These are phyloP conservation scores for Taphrina wiesneri DNA, from an alignment of 1,139 yeast genomes.

Conservation along the genomic window DNA sequence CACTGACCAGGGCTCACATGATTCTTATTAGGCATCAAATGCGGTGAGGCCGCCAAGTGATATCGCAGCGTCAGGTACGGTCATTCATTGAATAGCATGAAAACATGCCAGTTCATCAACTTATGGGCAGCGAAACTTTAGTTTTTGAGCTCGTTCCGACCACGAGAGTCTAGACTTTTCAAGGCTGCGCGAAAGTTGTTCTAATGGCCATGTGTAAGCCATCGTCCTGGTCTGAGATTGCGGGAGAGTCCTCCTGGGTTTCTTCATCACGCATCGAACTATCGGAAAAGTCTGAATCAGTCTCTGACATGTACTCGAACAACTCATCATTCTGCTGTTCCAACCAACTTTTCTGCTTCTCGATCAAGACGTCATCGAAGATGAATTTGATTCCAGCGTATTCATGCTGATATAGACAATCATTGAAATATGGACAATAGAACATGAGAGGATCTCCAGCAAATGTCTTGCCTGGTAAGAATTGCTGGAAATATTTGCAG, in stretches of 20 bases:
- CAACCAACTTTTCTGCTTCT: slow-evolving; percentile 3
- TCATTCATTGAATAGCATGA: too few species aligned
- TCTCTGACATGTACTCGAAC: slow-evolving; percentile 4
- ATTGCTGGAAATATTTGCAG: slow-evolving; percentile 3
- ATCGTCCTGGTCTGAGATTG: not conserved
- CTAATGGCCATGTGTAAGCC: not conserved
- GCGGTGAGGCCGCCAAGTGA: too few species aligned
- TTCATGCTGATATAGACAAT: not conserved
- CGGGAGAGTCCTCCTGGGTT: not conserved
- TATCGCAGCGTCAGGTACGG: too few species aligned
- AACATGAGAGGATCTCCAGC: slow-evolving; percentile 9
- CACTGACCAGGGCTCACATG: too few species aligned
- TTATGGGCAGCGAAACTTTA: too few species aligned
- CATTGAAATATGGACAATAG: slow-evolving; percentile 8
- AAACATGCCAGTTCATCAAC: too few species aligned
- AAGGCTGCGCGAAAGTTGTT: too few species aligned
- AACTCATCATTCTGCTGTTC: not conserved
- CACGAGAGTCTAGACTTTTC: too few species aligned
- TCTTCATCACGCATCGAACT: not conserved
- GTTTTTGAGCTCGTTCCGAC: too few species aligned
- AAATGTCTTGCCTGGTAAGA: slow-evolving; percentile 1
- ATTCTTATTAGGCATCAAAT: too few species aligned
- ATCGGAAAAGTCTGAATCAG: not conserved
- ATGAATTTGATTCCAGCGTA: not conserved
- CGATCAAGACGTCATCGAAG: slow-evolving; percentile 1